phyloP scores from a whole-genome alignment of 2,329 filamentous ascomycete species.

The Aaosphaeria arxii region DNA sequence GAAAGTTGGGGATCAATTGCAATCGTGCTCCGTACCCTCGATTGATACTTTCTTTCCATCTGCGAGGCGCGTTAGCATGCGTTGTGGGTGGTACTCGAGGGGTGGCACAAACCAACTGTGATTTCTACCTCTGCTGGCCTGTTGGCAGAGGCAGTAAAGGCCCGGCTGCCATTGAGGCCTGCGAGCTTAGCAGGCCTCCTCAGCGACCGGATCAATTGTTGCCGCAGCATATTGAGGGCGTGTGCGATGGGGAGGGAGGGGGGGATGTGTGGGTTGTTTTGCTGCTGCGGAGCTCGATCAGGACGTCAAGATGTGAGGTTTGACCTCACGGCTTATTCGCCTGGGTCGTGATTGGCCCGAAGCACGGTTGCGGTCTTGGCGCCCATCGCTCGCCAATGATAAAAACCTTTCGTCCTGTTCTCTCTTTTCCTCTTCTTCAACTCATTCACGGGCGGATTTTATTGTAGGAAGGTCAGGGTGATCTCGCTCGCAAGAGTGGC shows the following conservation, averaged over 20 bases:
- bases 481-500: conserved; percentile 12
- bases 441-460: conserved; percentile 62
- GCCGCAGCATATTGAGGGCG: conserved; percentile 56
- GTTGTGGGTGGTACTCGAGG: conserved; percentile 10
- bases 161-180: conserved; percentile 61
- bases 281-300: conserved; percentile 15
- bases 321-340: not conserved
- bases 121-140: conserved; percentile 92
- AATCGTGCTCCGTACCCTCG: conserved; percentile 65
- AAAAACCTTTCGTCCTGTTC: conserved; percentile 22
- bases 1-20: not conserved
- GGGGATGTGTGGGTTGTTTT: conserved; percentile 12
- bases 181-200: conserved; percentile 54
- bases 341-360: conserved; percentile 30
- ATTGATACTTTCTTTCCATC: conserved; percentile 98
- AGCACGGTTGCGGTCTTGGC: no score
- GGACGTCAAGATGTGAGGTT: conserved; percentile 17
- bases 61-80: conserved; percentile 44
- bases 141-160: conserved; percentile 77
- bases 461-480: conserved; percentile 60
- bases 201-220: conserved; percentile 62
- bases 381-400: conserved; percentile 16
- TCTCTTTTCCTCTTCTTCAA: conserved; percentile 38
- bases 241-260: conserved; percentile 20
- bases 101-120: conserved; percentile 72